Conservation (phyloP, 164 flowering plant genomes). For the Macadamia tetraphylla region DNA sequence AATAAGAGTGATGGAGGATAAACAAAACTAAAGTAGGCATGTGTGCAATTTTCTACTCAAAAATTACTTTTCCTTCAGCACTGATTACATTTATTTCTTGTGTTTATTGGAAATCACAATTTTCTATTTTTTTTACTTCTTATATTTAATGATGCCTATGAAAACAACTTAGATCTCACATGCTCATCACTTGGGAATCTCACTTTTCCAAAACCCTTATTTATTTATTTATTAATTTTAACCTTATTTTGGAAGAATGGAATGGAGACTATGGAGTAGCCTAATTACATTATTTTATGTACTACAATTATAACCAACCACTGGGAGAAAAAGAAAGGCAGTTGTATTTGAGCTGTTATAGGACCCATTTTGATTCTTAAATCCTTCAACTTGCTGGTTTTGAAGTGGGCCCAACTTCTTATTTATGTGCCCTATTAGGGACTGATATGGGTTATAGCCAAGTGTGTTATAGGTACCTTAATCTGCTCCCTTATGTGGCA, state of each 20-base stretch:
- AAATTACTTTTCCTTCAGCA: neutral
- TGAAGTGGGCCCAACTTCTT: too few species aligned
- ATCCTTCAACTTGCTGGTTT: too few species aligned
- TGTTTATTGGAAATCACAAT: conserved; percentile 18
- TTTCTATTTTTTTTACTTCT: conserved; percentile 2
- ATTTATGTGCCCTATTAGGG: too few species aligned
- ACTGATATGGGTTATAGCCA: too few species aligned
- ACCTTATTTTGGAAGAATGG: neutral
- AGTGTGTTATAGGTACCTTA: too few species aligned
- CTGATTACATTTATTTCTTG: neutral
- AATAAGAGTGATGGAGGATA: neutral
- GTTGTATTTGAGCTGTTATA: too few species aligned
- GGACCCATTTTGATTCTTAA: too few species aligned
- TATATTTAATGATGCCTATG: conserved; percentile 8
- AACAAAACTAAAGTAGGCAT: neutral
- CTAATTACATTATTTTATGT: neutral
- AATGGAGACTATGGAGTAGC: neutral
- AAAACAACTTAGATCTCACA: conserved; percentile 19
- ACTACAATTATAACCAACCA: neutral
- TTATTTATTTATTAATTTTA: too few species aligned
- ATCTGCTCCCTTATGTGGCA: too few species aligned
- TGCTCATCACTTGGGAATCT: conserved; percentile 31
- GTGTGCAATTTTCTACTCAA: neutral
- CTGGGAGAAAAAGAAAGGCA: neutral
- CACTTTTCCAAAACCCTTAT: conserved; percentile 2